phyloP scores from a whole-genome alignment of 2,329 filamentous ascomycete genomes.

The Tolypocladium album region DNA sequence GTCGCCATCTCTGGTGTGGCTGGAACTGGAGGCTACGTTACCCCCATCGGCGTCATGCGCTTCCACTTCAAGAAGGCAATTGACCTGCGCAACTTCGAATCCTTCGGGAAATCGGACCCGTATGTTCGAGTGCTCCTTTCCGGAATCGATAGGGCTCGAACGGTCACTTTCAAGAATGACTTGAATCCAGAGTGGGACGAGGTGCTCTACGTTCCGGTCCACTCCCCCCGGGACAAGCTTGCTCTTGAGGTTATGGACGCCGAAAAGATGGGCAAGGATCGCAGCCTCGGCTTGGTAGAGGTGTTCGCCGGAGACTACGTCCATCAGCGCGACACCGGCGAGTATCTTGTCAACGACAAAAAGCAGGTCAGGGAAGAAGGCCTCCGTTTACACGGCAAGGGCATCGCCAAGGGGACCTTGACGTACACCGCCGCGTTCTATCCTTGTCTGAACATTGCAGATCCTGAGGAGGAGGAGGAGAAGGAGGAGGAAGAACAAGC shows the following conservation, averaged over 20 bases:
- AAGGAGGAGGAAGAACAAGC: slow-evolving; percentile 27
- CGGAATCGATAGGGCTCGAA: slow-evolving; percentile 81
- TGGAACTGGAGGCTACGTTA: slow-evolving; percentile 80
- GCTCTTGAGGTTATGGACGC: slow-evolving; percentile 94
- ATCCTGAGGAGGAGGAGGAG: slow-evolving; percentile 76
- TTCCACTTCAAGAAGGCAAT: slow-evolving; percentile 80
- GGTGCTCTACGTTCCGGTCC: slow-evolving; percentile 85
- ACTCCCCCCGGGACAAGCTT: slow-evolving; percentile 73
- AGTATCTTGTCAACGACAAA: slow-evolving; percentile 68
- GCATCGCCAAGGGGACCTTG: slow-evolving; percentile 66
- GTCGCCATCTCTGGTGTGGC: slow-evolving; percentile 75
- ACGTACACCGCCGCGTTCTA: slow-evolving; percentile 84
- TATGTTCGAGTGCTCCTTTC: slow-evolving; percentile 84
- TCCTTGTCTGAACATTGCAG: slow-evolving; percentile 74
- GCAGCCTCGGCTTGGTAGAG: slow-evolving; percentile 74
- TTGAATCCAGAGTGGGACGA: slow-evolving; percentile 94
- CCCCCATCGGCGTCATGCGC: slow-evolving; percentile 89
- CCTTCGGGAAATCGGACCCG: slow-evolving; percentile 92
- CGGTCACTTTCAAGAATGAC: slow-evolving; percentile 93
- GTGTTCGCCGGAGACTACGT: slow-evolving; percentile 71
- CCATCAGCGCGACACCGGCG: slow-evolving; percentile 63
- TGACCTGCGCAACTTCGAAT: slow-evolving; percentile 84
- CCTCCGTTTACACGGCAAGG: slow-evolving; percentile 65
- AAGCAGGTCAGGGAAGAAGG: slow-evolving; percentile 57
- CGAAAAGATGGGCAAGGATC: slow-evolving; percentile 84